Evolutionary conservation across 2,329 filamentous ascomycete genomes (phyloP), one percentile per base, ranked within the genome.

Genomic region (Sclerotinia trifoliorum): DNA sequence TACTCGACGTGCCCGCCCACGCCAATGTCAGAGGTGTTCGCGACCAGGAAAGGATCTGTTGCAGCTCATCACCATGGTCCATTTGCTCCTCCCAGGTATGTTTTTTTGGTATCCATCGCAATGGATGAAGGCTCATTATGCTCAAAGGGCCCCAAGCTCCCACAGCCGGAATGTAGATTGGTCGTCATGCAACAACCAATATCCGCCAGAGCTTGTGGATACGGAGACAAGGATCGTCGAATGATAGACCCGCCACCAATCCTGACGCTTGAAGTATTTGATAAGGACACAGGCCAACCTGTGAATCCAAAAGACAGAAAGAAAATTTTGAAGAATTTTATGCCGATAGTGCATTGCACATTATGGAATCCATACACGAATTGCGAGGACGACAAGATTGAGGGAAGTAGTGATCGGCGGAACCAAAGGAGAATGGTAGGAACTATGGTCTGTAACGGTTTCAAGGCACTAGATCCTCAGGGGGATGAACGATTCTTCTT

Each of bases 221-320:
- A 93, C 77, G 92, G 92, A 70, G 92, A 94, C 78, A 84, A 91
- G 71, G 92, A 95, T 76, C 86, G 92, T 51, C 85, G 92, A 70
- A 91, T 93, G 21, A 91, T 95, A 71, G 92, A 95, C 75, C 92
- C 92, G 52, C 92, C 92, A 2, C 92, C 92, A 19, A 94, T 95
- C 75, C 85, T 95, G 29, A 88, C 65, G 6, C 54, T 67, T 2
- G 56, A 67, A 46, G 57, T 67, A n/a, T 51, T 29, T 17, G 65
- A 67, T 39, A 62, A 62, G 29, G 65, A 67, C 24, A 67, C 49
- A 26, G 42, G 42, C 24, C 64, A 66, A 35, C 29, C 46, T 1
- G 54, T 49, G 6, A 46, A 29, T 29, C 10, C 64, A 3, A 66
- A 51, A 15, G 64, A 66, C 8, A 51, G 64, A 60, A 66, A 58